phyloP scores from a whole-genome alignment of 2,329 filamentous ascomycete species.

The Pseudogymnoascus sp. region DNA sequence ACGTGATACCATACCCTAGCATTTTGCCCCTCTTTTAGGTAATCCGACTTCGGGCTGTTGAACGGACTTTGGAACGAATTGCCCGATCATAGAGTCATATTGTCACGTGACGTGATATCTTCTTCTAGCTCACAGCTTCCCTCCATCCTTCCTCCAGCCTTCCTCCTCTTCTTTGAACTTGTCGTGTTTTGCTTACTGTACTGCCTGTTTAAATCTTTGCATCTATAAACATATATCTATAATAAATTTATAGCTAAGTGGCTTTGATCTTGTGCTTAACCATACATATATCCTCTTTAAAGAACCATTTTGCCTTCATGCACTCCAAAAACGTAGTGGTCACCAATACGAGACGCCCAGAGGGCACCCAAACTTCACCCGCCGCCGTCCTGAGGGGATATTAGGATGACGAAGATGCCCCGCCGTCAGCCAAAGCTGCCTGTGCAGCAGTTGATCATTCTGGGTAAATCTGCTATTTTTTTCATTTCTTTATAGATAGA shows the following conservation, averaged over 20 bases:
- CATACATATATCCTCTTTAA: background rate
- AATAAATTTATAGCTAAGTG: conserved; percentile 1
- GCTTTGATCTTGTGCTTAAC: background rate
- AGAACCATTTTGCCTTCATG: conserved; percentile 3
- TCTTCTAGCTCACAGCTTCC: conserved; percentile 3
- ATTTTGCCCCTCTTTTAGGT: background rate
- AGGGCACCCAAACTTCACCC: background rate
- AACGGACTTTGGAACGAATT: background rate
- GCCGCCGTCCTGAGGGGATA: background rate
- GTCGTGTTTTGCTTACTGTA: background rate
- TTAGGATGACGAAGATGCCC: conserved; percentile 19
- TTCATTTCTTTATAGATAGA: background rate
- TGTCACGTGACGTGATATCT: background rate
- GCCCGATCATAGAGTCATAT: conserved; percentile 3
- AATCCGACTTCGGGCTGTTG: background rate
- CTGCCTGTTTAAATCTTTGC: conserved; percentile 2
- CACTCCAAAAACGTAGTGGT: background rate
- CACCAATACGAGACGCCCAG: background rate
- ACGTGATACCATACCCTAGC: background rate
- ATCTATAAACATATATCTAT: conserved; percentile 3
- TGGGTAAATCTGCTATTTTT: conserved; percentile 49
- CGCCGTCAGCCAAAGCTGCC: conserved; percentile 54
- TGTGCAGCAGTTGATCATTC: conserved; percentile 65
- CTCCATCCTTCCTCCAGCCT: background rate
- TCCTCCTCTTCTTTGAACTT: background rate